phyloP scores from a whole-genome alignment of 1,284 basidiomycete genomes.

The Thecaphora thlaspeos region DNA sequence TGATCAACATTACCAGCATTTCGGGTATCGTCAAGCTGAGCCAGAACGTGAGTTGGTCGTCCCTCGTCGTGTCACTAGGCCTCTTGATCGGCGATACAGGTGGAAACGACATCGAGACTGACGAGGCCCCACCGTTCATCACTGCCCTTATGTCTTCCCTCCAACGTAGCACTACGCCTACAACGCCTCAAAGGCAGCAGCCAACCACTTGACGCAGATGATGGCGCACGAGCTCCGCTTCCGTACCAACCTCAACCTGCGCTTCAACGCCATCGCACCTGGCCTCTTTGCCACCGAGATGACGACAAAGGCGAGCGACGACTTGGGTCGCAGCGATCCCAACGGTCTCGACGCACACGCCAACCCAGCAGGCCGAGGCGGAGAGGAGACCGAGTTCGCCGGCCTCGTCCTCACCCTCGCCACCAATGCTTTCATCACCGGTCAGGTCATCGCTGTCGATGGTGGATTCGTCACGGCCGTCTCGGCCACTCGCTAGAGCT shows the following conservation, averaged over 20 bases:
- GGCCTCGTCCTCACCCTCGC: constrained; percentile 37
- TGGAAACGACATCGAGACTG: no score
- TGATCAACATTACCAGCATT: constrained; percentile 47
- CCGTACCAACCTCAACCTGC: constrained; percentile 11
- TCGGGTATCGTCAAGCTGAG: constrained; percentile 30
- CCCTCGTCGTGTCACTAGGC: no score
- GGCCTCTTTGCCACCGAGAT: constrained; percentile 45
- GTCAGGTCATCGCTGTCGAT: constrained; percentile 41
- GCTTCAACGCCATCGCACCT: constrained; percentile 47
- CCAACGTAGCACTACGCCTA: constrained; percentile 47
- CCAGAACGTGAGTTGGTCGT: no score
- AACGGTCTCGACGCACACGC: constrained; percentile 16
- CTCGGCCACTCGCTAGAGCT: constrained; percentile 15
- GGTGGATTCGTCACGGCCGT: constrained; percentile 43
- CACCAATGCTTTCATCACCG: constrained; percentile 36
- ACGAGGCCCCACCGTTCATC: no score
- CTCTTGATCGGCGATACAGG: no score
- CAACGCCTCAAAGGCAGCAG: constrained; percentile 46
- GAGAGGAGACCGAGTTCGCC: constrained; percentile 36
- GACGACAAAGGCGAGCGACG: constrained; percentile 22
- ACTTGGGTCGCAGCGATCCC: constrained; percentile 15
- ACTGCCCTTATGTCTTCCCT: no score
- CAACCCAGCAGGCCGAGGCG: constrained; percentile 41
- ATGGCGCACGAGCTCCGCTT: constrained; percentile 42
- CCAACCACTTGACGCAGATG: constrained; percentile 46